phyloP scores from a whole-genome alignment of 768 basidiomycete species.

The Termitomyces sp. region DNA sequence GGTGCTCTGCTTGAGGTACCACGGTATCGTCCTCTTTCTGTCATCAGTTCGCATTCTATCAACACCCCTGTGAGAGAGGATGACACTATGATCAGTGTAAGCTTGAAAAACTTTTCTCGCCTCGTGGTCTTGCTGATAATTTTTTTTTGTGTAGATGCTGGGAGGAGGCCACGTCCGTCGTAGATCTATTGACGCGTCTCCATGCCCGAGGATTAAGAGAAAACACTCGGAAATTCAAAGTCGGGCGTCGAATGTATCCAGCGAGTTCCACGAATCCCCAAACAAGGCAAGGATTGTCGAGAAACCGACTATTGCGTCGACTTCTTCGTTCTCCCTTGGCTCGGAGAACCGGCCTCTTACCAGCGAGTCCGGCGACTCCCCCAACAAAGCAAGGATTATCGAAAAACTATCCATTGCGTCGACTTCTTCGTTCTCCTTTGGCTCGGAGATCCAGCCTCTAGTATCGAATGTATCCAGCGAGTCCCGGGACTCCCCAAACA shows the following conservation, averaged over 20 bases:
- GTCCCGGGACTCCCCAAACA: slow-evolving; percentile 33
- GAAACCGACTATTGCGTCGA: slow-evolving; percentile 61
- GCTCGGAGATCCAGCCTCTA: slow-evolving; percentile 33
- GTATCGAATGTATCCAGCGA: slow-evolving; percentile 21
- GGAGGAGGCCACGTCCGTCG: slow-evolving; percentile 74
- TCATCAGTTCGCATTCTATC: slow-evolving; percentile 44
- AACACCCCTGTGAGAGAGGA: slow-evolving; percentile 59
- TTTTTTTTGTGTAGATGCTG: slow-evolving; percentile 52
- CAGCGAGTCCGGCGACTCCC: slow-evolving; percentile 29
- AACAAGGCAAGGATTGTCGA: slow-evolving; percentile 48
- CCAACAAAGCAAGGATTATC: slow-evolving; percentile 42
- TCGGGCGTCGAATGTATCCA: slow-evolving; percentile 17
- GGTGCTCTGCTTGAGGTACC: slow-evolving; percentile 35
- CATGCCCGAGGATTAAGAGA: slow-evolving; percentile 57
- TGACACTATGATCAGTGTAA: slow-evolving; percentile 77
- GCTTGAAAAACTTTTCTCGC: slow-evolving; percentile 16
- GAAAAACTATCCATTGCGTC: slow-evolving; percentile 58
- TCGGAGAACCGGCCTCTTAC: slow-evolving; percentile 26
- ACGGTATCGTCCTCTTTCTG: slow-evolving; percentile 61
- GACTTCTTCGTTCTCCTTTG: slow-evolving; percentile 56
- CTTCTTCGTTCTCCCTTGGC: neutral
- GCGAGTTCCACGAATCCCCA: slow-evolving; percentile 30
- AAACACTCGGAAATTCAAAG: slow-evolving; percentile 38
- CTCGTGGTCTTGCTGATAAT: neutral
- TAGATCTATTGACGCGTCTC: slow-evolving; percentile 65